Evolutionary conservation across 148 eudicot genomes (phyloP), one percentile per base, ranked within the genome.

Genomic region (Vaccinium vitisidaea): DNA sequence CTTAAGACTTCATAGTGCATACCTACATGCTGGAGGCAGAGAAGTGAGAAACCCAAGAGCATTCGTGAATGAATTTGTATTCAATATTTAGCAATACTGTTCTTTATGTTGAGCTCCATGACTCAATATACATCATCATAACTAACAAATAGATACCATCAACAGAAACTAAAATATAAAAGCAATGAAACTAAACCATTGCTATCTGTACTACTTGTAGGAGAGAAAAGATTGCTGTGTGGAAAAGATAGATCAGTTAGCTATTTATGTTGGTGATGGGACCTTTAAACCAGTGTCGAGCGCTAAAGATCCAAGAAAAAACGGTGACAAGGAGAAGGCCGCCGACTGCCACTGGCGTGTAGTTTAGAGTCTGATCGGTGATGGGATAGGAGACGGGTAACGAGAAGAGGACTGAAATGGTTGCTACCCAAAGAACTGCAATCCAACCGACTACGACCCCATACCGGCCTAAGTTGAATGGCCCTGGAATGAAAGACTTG

Each of bases 271-370:
- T 97, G 54, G 94, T 90, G 32, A 92, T 79, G 56, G 98, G 99
- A 80, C 98, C 99, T 85, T 82, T 95, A 86, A 95, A 97, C 99
- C 99, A 97, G 73, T 90, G 90, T 63, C 98, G 86, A 69, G 95
- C 99, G 77, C 90, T 88, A 6, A 95, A 48, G 36, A 93, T 48
- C 98, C 98, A 97, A n/a, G 91, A 88, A 55, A 89, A 87, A 56
- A 92, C 88, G 0, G 86, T 88, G 69, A 95, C 83, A 36, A 94
- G 19, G 53, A 97, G 83, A 0, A 97, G 90, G 50, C 98, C 98
- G 10, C 95, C 98, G 32, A 97, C 98, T 27, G 99, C 98, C 63
- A 94, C 98, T 46, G 99, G 99, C 1, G 99, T 97, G 86, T 97
- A 97, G 87, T 95, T 97, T 61, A 97, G 92, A 8, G 95, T 97